Percentiles rank a stretch among this genome's conserved stretches.
Evolutionary conservation across 441 rosid species (phyloP).

Genomic region (Syzygium malaccense): DNA sequence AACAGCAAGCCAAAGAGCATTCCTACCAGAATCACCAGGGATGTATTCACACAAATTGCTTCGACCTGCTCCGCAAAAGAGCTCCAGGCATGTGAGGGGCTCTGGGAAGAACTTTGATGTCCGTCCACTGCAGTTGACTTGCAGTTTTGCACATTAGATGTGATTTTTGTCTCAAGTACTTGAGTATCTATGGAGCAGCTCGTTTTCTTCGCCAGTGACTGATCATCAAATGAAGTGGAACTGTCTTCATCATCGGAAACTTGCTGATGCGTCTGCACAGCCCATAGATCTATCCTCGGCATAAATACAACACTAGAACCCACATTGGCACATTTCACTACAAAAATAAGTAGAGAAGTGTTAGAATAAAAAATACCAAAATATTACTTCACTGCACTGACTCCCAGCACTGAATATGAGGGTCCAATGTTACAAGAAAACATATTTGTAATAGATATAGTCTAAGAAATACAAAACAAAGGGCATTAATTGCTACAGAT

Average conservation of each 20-base stretch:
- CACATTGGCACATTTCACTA: slow-evolving; percentile 84
- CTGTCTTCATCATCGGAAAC: slow-evolving; percentile 22
- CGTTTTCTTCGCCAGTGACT: slow-evolving; percentile 18
- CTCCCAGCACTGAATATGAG: background rate
- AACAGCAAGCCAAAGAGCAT: background rate
- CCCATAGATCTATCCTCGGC: slow-evolving; percentile 98
- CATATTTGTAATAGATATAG: background rate
- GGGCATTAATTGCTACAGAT: background rate
- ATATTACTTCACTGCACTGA: background rate
- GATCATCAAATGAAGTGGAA: slow-evolving; percentile 13
- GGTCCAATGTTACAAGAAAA: background rate
- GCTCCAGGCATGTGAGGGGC: slow-evolving; percentile 69
- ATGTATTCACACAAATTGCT: slow-evolving; percentile 62
- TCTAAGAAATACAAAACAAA: background rate
- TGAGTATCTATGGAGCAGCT: slow-evolving; percentile 13
- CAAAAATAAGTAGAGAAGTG: slow-evolving; percentile 23
- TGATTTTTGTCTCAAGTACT: slow-evolving; percentile 9
- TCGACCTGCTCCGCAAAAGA: slow-evolving; percentile 90
- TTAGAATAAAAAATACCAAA: background rate
- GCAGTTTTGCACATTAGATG: slow-evolving; percentile 8
- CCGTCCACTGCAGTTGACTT: slow-evolving; percentile 21
- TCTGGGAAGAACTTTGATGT: slow-evolving; percentile 18
- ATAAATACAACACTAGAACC: slow-evolving; percentile 64
- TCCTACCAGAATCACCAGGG: slow-evolving; percentile 84
- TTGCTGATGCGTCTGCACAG: slow-evolving; percentile 44